Percentiles rank a stretch among this genome's conserved stretches.
Evolutionary conservation across 768 basidiomycete species (phyloP).

Genomic region (Crucibulum laeve): DNA sequence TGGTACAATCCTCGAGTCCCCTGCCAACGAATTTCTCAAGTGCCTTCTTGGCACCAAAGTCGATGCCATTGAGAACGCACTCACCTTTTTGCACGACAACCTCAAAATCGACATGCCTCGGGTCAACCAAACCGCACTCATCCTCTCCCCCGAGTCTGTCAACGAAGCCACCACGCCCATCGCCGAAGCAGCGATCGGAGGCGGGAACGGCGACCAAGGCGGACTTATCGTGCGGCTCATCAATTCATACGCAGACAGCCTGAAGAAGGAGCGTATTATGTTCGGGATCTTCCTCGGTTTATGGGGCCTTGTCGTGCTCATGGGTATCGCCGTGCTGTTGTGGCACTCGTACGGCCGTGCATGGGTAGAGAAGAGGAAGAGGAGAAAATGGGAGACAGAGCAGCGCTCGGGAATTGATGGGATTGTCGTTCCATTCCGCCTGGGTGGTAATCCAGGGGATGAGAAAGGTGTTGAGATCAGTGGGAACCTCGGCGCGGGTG

Average conservation of each 20-base stretch:
- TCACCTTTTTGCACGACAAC: slow-evolving; percentile 91
- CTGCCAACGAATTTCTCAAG: slow-evolving; percentile 81
- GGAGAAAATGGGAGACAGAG: slow-evolving; percentile 46
- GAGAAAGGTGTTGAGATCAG: slow-evolving; percentile 19
- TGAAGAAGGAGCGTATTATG: slow-evolving; percentile 81
- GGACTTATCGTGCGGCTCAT: slow-evolving; percentile 75
- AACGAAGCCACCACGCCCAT: slow-evolving; percentile 78
- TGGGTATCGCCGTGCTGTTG: slow-evolving; percentile 65
- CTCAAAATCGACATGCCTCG: slow-evolving; percentile 76
- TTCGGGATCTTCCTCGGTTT: slow-evolving; percentile 79
- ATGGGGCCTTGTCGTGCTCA: slow-evolving; percentile 80
- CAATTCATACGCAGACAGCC: slow-evolving; percentile 60
- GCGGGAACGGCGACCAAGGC: slow-evolving; percentile 31
- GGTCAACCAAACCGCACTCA: slow-evolving; percentile 69
- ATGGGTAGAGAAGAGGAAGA: slow-evolving; percentile 41
- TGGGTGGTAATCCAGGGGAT: slow-evolving; percentile 4
- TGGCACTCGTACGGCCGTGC: slow-evolving; percentile 65
- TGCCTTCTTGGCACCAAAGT: slow-evolving; percentile 94
- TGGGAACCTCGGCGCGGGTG: no score
- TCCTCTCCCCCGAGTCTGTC: slow-evolving; percentile 69
- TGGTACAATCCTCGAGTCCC: slow-evolving; percentile 74
- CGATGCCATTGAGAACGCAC: slow-evolving; percentile 75
- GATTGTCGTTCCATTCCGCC: slow-evolving; percentile 31
- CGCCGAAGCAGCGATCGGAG: slow-evolving; percentile 75
- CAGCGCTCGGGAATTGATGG: slow-evolving; percentile 46